phyloP scores from a whole-genome alignment of 345 rosid species.

The Citrus glauca region DNA sequence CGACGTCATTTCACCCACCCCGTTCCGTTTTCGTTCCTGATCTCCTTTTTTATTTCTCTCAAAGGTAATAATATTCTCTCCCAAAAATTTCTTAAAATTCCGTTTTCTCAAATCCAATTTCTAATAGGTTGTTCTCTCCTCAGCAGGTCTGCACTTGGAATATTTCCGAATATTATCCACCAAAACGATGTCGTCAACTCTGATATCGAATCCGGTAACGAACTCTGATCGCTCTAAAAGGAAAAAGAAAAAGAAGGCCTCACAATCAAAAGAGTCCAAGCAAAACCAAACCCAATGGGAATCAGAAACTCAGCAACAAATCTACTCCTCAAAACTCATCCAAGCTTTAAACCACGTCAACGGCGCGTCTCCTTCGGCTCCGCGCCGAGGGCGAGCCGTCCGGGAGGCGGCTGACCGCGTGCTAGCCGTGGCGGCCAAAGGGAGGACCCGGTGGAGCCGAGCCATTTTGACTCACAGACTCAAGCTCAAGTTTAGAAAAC shows the following conservation, averaged over 20 bases:
- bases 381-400: slow-evolving; percentile 60
- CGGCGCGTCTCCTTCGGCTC: slow-evolving; percentile 37
- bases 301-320: slow-evolving; percentile 73
- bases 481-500: slow-evolving; percentile 77
- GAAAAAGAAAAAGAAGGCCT: slow-evolving; percentile 63
- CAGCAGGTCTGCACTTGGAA: not conserved
- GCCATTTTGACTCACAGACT: slow-evolving; percentile 73
- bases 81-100: not conserved
- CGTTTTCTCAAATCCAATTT: not conserved
- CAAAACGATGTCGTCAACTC: slow-evolving; percentile 21
- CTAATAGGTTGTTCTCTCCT: not conserved
- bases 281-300: slow-evolving; percentile 53
- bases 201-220: slow-evolving; percentile 38
- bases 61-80: not conserved
- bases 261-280: slow-evolving; percentile 16
- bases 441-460: slow-evolving; percentile 87
- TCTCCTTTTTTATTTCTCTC: not conserved
- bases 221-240: slow-evolving; percentile 51
- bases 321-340: slow-evolving; percentile 76
- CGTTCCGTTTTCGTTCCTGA: slow-evolving; percentile 28
- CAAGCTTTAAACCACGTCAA: slow-evolving; percentile 53
- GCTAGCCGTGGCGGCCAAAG: slow-evolving; percentile 80
- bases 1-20: slow-evolving; percentile 31
- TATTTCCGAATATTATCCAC: not conserved
- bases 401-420: slow-evolving; percentile 82